phyloP scores from a whole-genome alignment of 495 filamentous ascomycete genomes.

The Aspergillus haitiensis region DNA sequence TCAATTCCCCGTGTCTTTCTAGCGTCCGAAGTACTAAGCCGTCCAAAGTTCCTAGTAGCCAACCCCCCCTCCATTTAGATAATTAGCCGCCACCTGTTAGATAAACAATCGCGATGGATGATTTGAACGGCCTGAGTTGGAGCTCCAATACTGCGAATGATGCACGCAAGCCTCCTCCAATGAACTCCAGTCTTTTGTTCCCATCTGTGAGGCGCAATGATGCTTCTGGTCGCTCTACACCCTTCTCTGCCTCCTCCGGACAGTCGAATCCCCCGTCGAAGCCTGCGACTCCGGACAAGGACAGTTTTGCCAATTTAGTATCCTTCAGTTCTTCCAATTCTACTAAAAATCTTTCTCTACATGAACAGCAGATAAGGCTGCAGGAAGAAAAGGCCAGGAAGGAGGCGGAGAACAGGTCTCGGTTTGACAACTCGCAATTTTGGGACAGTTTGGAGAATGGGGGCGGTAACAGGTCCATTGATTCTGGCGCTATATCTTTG shows the following conservation, averaged over 20 bases:
- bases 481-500: constrained; percentile 51
- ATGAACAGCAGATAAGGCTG: constrained; percentile 80
- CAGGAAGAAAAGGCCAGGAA: constrained; percentile 75
- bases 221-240: constrained; percentile 68
- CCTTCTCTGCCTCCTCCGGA: constrained; percentile 57
- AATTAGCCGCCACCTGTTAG: constrained; percentile 7
- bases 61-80: constrained; percentile 23
- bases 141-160: constrained; percentile 38
- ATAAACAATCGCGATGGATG: constrained; percentile 50
- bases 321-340: constrained; percentile 68
- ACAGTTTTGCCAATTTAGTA: constrained; percentile 90
- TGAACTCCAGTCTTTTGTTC: constrained; percentile 58
- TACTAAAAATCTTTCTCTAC: constrained; percentile 68
- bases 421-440: constrained; percentile 66
- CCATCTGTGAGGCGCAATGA: constrained; percentile 58
- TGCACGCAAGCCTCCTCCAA: constrained; percentile 47
- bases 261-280: constrained; percentile 53
- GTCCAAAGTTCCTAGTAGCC: too few species aligned
- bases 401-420: constrained; percentile 67
- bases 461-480: constrained; percentile 39
- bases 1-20: neutral
- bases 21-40: too few species aligned
- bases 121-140: constrained; percentile 59
- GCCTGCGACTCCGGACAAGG: constrained; percentile 61
- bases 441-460: constrained; percentile 65